Evolutionary conservation across 176 grass and related monocot species (phyloP), one percentile per base, ranked within the genome.

Genomic region (Phoenix dactylifera): DNA sequence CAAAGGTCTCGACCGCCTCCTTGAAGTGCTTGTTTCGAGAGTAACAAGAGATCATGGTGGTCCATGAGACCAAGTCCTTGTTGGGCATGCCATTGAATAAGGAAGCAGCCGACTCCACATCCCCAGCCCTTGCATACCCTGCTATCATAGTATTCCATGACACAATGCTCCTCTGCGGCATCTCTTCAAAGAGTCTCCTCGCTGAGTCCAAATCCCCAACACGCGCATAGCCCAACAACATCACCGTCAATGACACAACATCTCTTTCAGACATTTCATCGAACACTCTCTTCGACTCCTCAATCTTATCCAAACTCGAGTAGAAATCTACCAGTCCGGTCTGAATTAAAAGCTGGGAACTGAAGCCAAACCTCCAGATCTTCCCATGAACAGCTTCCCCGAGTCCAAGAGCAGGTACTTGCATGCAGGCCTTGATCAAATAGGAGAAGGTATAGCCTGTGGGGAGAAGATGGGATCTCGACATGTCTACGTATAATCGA

Each of bases 11-110:
- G 0, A 72, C 52, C 3, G 70, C 58, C 51, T 73, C 59, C 35
- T 54, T 73, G 19, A 54, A 63, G n/a, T 16, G 50, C 26, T 55
- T 73, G 50, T 73, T 73, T 18, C 54, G 70, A 15, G 50, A 63
- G 28, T 73, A 73, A 55, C 70, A 73, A 23, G 59, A 73, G n/a
- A 73, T 73, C 50, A 73, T 63, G 5, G 70, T 55, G 18, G 70
- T 73, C 70, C 70, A 73, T 12, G 70, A 63, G 26, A 73, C 59
- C 28, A 63, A 48, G 50, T 63, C 59, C 50, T 44, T 73, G 6
- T 63, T 30, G 16, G 70, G 70, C 70, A 73, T 73, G 12, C 48
- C 26, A 6, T 63, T 7, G 14, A 73, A 73, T 19, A 63, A 18
- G 22, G 18, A 73, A 49, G 7, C 17, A 16, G 58, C 70, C 5